Evolutionary conservation across 2,329 filamentous ascomycete genomes (phyloP), one percentile per base, ranked within the genome.

Genomic region (Sodiomyces alkalinus): DNA sequence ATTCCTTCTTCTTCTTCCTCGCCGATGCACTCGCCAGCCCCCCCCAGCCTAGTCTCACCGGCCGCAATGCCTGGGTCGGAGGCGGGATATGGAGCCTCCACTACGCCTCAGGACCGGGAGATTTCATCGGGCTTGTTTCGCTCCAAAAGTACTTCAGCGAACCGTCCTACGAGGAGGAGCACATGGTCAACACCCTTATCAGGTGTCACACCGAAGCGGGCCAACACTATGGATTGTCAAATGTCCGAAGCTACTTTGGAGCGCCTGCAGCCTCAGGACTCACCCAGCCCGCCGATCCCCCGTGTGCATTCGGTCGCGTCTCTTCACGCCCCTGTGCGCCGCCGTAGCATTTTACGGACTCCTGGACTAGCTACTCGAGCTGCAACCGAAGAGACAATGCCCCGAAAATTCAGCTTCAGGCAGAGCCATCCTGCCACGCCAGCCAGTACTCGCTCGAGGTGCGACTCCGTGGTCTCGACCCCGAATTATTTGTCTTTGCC

Each of bases 351-450:
- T 19, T 48, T 61, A 9, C 60, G 59, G 33, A 61, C 53, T 0
- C 62, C 63, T 1, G 63, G 63, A 8, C 49, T 67, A 14, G 63
- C 63, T 6, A 67, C 63, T 6, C 54, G 60, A 32, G 29, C 27
- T 15, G 27, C 32, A 7, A 22, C 24, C 12, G 36, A 38, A 4
- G 17, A 24, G 15, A 15, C 36, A 26, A 26, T 37, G 17, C 40
- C 41, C 24, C 33, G 39, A 27, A 49, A 45, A 34, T 41, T 49
- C 4, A 55, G 42, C 33, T 48, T 52, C 22, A 52, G 52, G 9
- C 45, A 50, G 31, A 60, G 53, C 33, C 47, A 52, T 16, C 51
- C 52, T 4, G 40, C 47, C 3, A 55, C 54, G 3, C 51, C 55
- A 14, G 31, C 24, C 15, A 18, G 23, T 8, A 16, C 14, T 4